Percentiles rank a stretch among this genome's conserved stretches.
Evolutionary conservation across 1,284 basidiomycete genomes (phyloP).

Genomic region (Ceratobasidium sp.): DNA sequence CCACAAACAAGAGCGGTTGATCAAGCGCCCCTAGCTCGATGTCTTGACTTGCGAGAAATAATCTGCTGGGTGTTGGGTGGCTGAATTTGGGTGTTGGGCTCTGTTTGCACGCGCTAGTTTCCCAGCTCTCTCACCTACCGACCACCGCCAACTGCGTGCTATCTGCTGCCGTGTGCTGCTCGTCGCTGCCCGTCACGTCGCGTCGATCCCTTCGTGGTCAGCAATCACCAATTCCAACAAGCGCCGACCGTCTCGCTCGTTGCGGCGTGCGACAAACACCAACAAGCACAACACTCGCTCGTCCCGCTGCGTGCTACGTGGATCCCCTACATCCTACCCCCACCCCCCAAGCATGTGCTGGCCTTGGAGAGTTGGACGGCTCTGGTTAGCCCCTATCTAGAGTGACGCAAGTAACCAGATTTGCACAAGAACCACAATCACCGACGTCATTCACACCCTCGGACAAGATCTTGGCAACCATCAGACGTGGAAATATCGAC

Average conservation of each 20-base stretch:
- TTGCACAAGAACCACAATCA: no score
- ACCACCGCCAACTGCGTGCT: no score
- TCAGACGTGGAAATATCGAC: no score
- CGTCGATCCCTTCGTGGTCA: neutral
- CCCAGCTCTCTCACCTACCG: no score
- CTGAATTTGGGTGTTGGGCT: slow-evolving; percentile 14
- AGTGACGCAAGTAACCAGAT: neutral
- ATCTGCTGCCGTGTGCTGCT: neutral
- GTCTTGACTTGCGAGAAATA: neutral
- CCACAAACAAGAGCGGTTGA: neutral
- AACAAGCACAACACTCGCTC: neutral
- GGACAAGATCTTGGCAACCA: neutral
- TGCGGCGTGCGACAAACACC: neutral
- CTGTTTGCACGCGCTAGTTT: slow-evolving; percentile 23
- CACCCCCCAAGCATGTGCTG: no score
- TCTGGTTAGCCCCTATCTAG: neutral
- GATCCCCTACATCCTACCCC: no score
- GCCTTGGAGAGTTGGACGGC: neutral
- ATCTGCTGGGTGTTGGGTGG: neutral
- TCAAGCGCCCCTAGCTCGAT: neutral
- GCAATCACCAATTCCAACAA: slow-evolving; percentile 8
- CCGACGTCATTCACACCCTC: neutral
- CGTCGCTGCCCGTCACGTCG: neutral
- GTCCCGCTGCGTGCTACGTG: no score
- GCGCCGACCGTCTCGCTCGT: neutral